A percentile compares a stretch with the other conserved stretches of the same genome.
These are phyloP conservation scores for Solanum paucissectum DNA, from an alignment of 257 asterid species.

Conservation along the genomic window DNA sequence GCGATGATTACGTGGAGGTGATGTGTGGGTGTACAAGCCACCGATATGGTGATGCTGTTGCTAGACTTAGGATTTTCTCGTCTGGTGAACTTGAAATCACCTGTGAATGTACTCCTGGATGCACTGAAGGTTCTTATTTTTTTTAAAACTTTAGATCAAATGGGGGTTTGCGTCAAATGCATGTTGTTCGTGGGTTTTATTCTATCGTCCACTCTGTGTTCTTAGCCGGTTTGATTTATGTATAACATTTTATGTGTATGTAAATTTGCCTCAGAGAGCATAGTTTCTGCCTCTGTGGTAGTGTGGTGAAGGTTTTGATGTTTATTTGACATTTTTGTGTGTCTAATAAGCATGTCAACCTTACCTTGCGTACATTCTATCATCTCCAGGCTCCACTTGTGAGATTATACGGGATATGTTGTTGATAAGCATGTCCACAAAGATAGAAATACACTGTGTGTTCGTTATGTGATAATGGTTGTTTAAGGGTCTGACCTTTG, in stretches of 20 bases:
- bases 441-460: background rate
- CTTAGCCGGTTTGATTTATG: background rate
- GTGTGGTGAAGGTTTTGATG: background rate
- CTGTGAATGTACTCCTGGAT: slow-evolving; percentile 56
- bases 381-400: background rate
- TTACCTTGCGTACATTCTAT: background rate
- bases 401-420: background rate
- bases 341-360: background rate
- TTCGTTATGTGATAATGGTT: background rate
- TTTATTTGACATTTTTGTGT: background rate
- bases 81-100: slow-evolving; percentile 42
- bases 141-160: background rate
- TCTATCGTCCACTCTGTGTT: slow-evolving; percentile 3
- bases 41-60: slow-evolving; percentile 57
- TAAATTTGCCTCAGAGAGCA: slow-evolving; percentile 15
- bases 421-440: background rate
- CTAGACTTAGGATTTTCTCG: slow-evolving; percentile 47
- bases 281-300: background rate
- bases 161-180: slow-evolving; percentile 15
- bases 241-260: slow-evolving; percentile 11
- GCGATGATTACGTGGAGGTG: slow-evolving; percentile 44
- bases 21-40: slow-evolving; percentile 59
- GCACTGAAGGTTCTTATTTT: slow-evolving; percentile 30
- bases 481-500: background rate
- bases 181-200: slow-evolving; percentile 1